Evolutionary conservation across 352 stramenopile genomes (phyloP), one percentile per base, ranked within the genome.

Genomic region (Pythium brassicae): DNA sequence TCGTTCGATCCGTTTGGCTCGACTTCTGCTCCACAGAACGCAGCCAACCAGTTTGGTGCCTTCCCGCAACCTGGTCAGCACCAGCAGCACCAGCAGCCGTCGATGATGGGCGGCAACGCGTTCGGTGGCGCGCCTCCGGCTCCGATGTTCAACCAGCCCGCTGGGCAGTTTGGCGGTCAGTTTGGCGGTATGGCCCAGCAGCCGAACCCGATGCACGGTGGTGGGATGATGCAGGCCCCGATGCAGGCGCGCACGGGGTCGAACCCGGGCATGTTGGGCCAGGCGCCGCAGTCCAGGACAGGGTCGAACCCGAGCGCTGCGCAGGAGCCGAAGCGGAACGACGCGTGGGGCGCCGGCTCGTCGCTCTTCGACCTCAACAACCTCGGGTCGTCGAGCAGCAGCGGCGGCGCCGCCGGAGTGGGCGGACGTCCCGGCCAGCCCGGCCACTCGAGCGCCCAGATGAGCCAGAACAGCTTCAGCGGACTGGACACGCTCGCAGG

Each of bases 301-400:
- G 75, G 62, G 37, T 65, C 62, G n/a, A 62, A 53, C 23, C 50
- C 66, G 11, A 55, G 35, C 12, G 55, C 54, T n/a, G 63, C 66
- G 47, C 61, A 63, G 14, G 69, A 87, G n/a, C 77, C 71, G 42
- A 74, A 78, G 57, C 76, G 74, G 29, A 89, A 82, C 50, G 83
- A 93, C 47, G 83, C 83, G 4, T 93, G 83, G 83, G 83, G 83
- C 47, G 83, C 83, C 63, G 83, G 83, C 10, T 93, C 83, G 0
- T 86, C 73, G 46, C 62, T 93, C 15, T 87, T 91, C 17, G 70
- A 93, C 55, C 65, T 93, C n/a, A 89, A 74, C 62, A 93, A 93
- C 58, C 60, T 93, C 46, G 68, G 60, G 26, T 63, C 58, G 15
- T 75, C 72, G 7, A 66, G 39, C 0, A 59, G 54, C 4, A 62